Evolutionary conservation across 257 asterid species (phyloP), one percentile per base, ranked within the genome.

Genomic region (Coffea canephora): DNA sequence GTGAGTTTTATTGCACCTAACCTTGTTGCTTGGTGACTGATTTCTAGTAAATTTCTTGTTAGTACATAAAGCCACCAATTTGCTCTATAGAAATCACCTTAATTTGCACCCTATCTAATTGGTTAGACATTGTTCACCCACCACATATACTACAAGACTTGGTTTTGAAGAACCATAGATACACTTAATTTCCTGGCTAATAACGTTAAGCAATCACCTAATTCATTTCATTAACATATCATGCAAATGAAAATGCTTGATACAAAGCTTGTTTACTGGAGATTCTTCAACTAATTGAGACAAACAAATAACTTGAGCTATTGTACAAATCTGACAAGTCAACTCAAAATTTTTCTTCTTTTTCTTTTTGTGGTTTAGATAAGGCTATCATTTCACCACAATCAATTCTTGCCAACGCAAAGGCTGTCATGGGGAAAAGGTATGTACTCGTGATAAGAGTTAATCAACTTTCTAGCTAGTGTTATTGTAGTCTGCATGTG

Each of bases 91-190:
- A 13, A 54, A 4, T 55, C 18, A 31, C 6, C 15, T 14, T 41
- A 34, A 34, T 39, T 39, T 39, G 43, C 9, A 69, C 46, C 25
- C 15, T 23, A 39, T 39, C 73, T 18, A 36, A 18, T 41, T 5
- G n/a, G 15, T 69, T 69, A 18, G 52, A 69, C 73, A 36, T 23
- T 69, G 73, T 69, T 69, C 73, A 36, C 48, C 73, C 25, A 69
- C 73, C 27, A 5, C 2, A 15, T 21, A 18, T 6, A 0, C 14
- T 0, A 64, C n/a, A 10, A 14, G 14, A 62, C n/a, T 62, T 23
- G 36, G 7, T 62, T 59, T 18, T 18, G 21, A 54, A 18, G 59
- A 14, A 54, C 21, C 59, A 15, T 54, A 4, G 59, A 13, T 54
- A 54, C 59, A 54, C 54, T 12, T 50, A 12, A 10, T 55, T 55